These are phyloP conservation scores for Ogataea glucozyma DNA, from an alignment of 805 yeast species.

Conservation along the genomic window DNA sequence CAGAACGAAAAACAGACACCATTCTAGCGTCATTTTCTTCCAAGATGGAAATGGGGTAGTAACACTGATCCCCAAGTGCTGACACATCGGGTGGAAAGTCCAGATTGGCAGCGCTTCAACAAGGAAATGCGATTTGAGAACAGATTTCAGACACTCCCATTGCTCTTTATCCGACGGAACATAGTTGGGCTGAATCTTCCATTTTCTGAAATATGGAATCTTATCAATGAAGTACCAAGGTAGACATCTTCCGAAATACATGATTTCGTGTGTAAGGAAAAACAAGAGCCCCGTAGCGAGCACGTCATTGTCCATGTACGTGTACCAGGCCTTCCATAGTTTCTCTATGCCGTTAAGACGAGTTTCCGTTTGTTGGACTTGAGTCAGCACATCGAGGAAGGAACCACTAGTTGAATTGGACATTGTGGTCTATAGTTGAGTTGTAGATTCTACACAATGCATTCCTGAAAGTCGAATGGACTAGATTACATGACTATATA, in stretches of 20 bases:
- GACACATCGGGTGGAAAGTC: constrained; percentile 60
- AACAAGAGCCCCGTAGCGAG: constrained; percentile 60
- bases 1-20: constrained; percentile 50
- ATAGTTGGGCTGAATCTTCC: constrained; percentile 55
- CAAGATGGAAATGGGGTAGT: constrained; percentile 55
- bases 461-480: too few relatives aligned
- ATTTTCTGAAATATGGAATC: constrained; percentile 51
- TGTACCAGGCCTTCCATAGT: constrained; percentile 58
- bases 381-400: constrained; percentile 36
- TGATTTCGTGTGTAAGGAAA: constrained; percentile 55
- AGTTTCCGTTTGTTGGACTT: constrained; percentile 40
- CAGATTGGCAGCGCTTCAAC: constrained; percentile 64
- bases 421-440: background rate
- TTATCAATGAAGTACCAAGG: constrained; percentile 60
- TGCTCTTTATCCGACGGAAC: constrained; percentile 56
- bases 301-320: constrained; percentile 52
- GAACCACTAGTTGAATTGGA: constrained; percentile 17
- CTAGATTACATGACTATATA: background rate
- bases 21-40: constrained; percentile 43
- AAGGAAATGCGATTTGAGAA: constrained; percentile 53
- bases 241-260: constrained; percentile 58
- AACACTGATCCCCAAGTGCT: constrained; percentile 47
- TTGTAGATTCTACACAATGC: too few relatives aligned
- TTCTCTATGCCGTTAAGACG: constrained; percentile 47
- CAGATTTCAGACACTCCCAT: constrained; percentile 63